Percentiles rank a stretch among this genome's conserved stretches.
Evolutionary conservation across 441 rosid genomes (phyloP).

Genomic region (Iberis amara): DNA sequence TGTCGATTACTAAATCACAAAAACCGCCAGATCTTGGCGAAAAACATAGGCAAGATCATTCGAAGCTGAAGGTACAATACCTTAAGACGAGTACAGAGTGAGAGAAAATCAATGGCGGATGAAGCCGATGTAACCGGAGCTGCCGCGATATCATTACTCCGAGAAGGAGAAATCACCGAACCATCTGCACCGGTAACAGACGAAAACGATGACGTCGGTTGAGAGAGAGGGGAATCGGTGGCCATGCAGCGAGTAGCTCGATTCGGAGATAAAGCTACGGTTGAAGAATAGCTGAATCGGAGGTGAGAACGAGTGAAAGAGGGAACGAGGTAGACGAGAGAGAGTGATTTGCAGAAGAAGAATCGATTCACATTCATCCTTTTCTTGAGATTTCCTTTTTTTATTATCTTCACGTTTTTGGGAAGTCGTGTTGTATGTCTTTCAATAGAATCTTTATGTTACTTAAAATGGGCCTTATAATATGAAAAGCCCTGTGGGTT

Average conservation of each 20-base stretch:
- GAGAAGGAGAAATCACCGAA: constrained; percentile 23
- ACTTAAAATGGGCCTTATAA: too few species aligned
- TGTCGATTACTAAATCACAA: too few species aligned
- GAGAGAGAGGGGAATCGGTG: constrained; percentile 38
- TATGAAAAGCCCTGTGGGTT: too few species aligned
- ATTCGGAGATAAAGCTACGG: constrained; percentile 23
- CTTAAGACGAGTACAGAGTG: constrained; percentile 83
- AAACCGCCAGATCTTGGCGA: too few species aligned
- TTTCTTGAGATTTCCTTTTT: too few species aligned
- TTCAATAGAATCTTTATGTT: neutral
- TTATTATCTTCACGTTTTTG: constrained; percentile 18
- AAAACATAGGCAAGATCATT: too few species aligned
- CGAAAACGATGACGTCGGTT: constrained; percentile 31
- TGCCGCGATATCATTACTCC: constrained; percentile 15
- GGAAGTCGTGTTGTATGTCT: constrained; percentile 18
- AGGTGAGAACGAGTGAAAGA: constrained; percentile 37
- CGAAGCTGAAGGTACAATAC: constrained; percentile 37
- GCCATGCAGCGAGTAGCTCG: constrained; percentile 43
- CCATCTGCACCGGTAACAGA: constrained; percentile 31
- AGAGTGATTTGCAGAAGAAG: constrained; percentile 41
- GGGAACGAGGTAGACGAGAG: constrained; percentile 39
- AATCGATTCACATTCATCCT: constrained; percentile 41
- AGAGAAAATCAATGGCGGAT: constrained; percentile 76
- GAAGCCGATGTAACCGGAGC: constrained; percentile 39
- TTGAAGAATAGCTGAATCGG: constrained; percentile 32